A percentile compares a stretch with the other conserved stretches of the same genome.
Evolutionary conservation across 805 yeast genomes (phyloP).

Genomic region (Kuraishia ogatae): DNA sequence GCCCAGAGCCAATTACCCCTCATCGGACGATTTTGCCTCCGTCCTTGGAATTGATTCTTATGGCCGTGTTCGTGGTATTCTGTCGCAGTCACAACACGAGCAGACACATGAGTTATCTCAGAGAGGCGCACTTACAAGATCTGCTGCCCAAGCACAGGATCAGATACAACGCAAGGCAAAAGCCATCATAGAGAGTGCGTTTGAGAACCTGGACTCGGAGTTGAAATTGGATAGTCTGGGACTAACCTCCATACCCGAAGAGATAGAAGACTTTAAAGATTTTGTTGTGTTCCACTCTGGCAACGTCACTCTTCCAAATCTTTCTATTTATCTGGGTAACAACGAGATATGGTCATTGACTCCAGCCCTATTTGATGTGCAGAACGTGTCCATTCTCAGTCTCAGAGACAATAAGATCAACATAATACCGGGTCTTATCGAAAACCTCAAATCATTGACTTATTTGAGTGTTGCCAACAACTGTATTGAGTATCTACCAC

Average conservation of each 20-base stretch:
- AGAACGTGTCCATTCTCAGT: constrained; percentile 41
- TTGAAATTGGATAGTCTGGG: constrained; percentile 39
- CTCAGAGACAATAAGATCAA: constrained; percentile 41
- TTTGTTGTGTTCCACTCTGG: constrained; percentile 36
- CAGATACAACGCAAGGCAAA: constrained; percentile 24
- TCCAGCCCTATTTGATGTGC: constrained; percentile 40
- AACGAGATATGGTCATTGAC: constrained; percentile 40
- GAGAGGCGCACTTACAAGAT: constrained; percentile 19
- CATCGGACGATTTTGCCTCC: constrained; percentile 3
- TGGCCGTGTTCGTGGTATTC: constrained; percentile 25
- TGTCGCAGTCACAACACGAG: constrained; percentile 11
- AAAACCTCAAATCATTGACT: constrained; percentile 30
- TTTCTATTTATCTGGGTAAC: constrained; percentile 42
- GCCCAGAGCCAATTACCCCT: constrained; percentile 1
- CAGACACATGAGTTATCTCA: constrained; percentile 21
- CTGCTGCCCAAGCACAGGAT: constrained; percentile 8
- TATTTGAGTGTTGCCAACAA: constrained; percentile 46
- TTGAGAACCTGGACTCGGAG: constrained; percentile 37
- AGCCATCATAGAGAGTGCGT: constrained; percentile 31
- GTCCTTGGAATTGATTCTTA: constrained; percentile 37
- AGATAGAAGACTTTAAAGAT: constrained; percentile 46
- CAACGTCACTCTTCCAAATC: constrained; percentile 21
- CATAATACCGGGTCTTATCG: constrained; percentile 38
- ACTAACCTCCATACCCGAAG: constrained; percentile 44
- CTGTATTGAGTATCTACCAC: constrained; percentile 41